Conservation (phyloP, 2,329 filamentous ascomycete genomes). For the Corinectria fuckeliana region DNA sequence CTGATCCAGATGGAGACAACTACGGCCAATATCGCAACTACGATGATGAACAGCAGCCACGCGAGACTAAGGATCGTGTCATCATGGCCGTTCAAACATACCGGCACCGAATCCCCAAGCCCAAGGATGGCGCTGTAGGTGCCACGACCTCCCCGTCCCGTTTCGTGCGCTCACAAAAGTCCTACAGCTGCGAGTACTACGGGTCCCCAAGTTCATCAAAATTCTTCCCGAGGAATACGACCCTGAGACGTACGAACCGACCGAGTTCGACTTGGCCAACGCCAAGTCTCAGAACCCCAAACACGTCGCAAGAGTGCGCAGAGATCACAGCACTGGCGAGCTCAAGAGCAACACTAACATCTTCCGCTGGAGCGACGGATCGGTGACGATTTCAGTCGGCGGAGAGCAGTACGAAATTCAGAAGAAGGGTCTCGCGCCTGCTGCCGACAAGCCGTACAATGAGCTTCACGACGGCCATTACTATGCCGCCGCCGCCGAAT, state of each 20-base stretch:
- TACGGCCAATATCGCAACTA: constrained; percentile 51
- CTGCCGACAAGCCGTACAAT: constrained; percentile 64
- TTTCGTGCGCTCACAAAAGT: constrained; percentile 2
- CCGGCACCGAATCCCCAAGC: constrained; percentile 73
- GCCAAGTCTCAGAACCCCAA: constrained; percentile 62
- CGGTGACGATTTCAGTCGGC: constrained; percentile 76
- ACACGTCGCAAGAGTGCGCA: constrained; percentile 73
- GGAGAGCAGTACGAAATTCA: constrained; percentile 78
- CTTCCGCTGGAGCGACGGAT: constrained; percentile 81
- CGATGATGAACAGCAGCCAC: constrained; percentile 51
- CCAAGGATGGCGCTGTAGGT: constrained; percentile 72
- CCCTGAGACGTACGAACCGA: constrained; percentile 68
- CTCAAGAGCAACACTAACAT: constrained; percentile 78
- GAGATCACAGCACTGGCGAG: constrained; percentile 68
- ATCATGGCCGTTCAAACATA: constrained; percentile 70
- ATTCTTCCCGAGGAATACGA: constrained; percentile 73
- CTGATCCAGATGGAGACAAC: constrained; percentile 55
- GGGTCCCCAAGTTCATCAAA: constrained; percentile 75
- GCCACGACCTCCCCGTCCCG: not conserved
- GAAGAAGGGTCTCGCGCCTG: constrained; percentile 72
- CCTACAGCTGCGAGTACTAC: constrained; percentile 69
- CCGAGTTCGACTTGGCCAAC: constrained; percentile 60
- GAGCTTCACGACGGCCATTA: constrained; percentile 75
- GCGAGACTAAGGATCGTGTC: constrained; percentile 59
- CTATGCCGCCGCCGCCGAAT: constrained; percentile 75